These are phyloP conservation scores for Stephania yunnanensis DNA, from an alignment of 164 flowering plant genomes.

Conservation along the genomic window DNA sequence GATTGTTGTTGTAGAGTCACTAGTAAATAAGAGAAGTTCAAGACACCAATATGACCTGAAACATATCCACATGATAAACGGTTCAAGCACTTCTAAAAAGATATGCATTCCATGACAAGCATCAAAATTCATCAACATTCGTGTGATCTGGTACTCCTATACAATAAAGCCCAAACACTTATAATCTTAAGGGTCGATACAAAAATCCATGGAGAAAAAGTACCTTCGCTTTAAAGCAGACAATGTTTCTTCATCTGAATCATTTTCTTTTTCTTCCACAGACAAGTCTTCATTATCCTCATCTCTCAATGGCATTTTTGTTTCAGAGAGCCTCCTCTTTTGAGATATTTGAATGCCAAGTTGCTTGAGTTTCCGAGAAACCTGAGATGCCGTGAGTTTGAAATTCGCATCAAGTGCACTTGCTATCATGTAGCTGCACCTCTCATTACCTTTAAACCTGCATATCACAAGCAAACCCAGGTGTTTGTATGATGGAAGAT, in stretches of 20 bases:
- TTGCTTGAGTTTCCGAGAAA: constrained; percentile 73
- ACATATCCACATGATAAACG: not conserved
- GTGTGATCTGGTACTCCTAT: not conserved
- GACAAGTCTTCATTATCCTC: constrained; percentile 23
- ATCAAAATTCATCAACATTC: not conserved
- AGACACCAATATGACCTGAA: not conserved
- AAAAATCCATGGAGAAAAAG: not conserved
- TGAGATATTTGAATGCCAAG: constrained; percentile 58
- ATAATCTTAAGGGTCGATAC: not conserved
- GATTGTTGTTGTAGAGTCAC: no score
- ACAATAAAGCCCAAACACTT: not conserved
- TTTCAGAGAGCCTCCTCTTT: constrained; percentile 24
- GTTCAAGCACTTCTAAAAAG: not conserved
- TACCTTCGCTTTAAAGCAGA: constrained; percentile 40
- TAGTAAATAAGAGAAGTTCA: not conserved
- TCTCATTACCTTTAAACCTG: constrained; percentile 77
- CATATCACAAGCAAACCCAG: constrained; percentile 13
- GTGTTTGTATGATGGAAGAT: not conserved
- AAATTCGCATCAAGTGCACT: constrained; percentile 58
- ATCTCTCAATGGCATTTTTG: constrained; percentile 27
- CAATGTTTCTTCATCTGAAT: constrained; percentile 60
- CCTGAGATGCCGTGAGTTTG: constrained; percentile 53
- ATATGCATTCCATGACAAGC: not conserved
- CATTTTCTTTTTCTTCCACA: constrained; percentile 22
- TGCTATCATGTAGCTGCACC: constrained; percentile 83